Conservation (phyloP, 2,329 filamentous ascomycete species). For the Xylariaceae sp. region DNA sequence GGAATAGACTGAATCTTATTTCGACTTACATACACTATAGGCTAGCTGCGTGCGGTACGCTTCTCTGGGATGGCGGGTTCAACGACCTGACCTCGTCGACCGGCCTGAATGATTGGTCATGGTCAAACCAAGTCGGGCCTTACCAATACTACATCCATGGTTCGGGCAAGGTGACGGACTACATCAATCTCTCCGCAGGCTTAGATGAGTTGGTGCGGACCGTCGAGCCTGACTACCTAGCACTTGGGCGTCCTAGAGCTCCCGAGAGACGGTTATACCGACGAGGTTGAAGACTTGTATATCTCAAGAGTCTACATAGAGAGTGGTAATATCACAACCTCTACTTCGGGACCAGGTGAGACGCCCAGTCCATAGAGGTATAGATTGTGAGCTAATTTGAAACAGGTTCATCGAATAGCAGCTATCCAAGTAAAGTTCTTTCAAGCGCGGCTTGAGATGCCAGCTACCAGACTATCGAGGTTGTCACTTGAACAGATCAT, state of each 20-base stretch:
- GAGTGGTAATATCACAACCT: constrained; percentile 49
- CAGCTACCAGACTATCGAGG: not conserved
- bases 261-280: constrained; percentile 57
- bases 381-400: not conserved
- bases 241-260: constrained; percentile 72
- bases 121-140: constrained; percentile 62
- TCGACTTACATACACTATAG: too few relatives aligned
- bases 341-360: constrained; percentile 27
- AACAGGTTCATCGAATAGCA: not conserved
- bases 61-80: constrained; percentile 65
- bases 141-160: constrained; percentile 81
- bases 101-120: constrained; percentile 60
- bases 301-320: constrained; percentile 75
- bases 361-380: not conserved
- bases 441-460: not conserved
- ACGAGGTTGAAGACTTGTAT: constrained; percentile 66
- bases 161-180: constrained; percentile 52
- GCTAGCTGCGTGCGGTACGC: constrained; percentile 44
- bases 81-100: constrained; percentile 52
- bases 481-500: not conserved
- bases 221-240: constrained; percentile 68
- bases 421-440: not conserved
- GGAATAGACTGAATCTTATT: too few relatives aligned
- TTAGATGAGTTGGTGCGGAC: constrained; percentile 58
- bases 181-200: constrained; percentile 62